Evolutionary conservation across 2,329 filamentous ascomycete species (phyloP), one percentile per base, ranked within the genome.

Genomic region (Sclerotinia sclerotiorum): DNA sequence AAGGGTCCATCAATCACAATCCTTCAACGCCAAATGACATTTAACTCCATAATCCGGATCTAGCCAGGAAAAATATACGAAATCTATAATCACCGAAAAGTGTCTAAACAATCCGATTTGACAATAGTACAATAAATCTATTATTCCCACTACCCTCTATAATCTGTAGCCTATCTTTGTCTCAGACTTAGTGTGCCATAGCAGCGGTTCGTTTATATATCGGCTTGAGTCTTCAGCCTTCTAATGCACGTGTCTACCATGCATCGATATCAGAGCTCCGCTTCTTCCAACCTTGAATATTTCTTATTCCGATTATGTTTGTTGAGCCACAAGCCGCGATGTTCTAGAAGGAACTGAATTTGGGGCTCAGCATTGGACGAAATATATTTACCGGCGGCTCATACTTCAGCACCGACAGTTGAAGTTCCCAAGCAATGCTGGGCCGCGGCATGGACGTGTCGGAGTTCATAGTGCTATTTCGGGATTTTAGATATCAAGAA

Each of bases 201-300:
- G 35, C 32, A 67, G 65, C 65, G 57, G 57, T 52, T 67, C 57
- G 65, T 55, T 48, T 63, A 63, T 51, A 48, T 63, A 63, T 67
- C 48, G 48, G 65, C 65, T 63, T 55, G 11, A 55, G 35, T 19
- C 48, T 63, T 46, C 29, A 39, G 39, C 15, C 32, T 65, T 48
- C 15, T 29, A 19, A 5, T n/a, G 27, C 49, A 65, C 54, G 63
- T 65, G 51, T 48, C 15, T 62, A 35, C 58, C 58, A 13, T 35
- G 35, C 27, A 24, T 6, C n/a, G n/a, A n/a, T n/a, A n/a, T n/a
- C 48, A 48, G 27, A 17, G 19, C 19, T 51, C 21, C 19, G 39
- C 32, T 48, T 15, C 32, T 48, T 15, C n/a, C 6, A 39, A 62
- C 60, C 39, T 5, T 35, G 24, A 29, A 11, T 6, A 49, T 35